Evolutionary conservation across 495 filamentous ascomycete genomes (phyloP).

Genomic region (Tirmania nivea): DNA sequence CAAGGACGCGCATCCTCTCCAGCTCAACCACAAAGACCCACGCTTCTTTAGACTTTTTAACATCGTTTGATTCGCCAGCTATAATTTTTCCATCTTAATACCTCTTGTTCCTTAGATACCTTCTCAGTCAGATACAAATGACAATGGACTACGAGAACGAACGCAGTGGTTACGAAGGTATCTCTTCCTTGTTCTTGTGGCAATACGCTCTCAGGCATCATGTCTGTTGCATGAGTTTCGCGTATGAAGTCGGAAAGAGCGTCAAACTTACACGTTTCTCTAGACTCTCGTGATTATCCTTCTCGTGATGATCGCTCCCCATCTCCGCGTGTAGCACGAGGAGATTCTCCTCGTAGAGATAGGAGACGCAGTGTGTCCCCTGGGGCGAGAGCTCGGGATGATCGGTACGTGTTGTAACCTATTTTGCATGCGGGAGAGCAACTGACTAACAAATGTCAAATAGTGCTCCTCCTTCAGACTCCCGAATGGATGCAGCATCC

Average conservation of each 20-base stretch:
- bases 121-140: constrained; percentile 1
- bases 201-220: background rate
- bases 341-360: constrained; percentile 49
- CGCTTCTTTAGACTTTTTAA: background rate
- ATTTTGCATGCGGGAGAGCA: too few relatives aligned
- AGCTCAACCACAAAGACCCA: constrained; percentile 14
- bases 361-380: constrained; percentile 87
- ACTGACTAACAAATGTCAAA: too few relatives aligned
- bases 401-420: constrained; percentile 39
- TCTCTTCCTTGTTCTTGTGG: background rate
- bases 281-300: background rate
- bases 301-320: constrained; percentile 14
- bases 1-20: constrained; percentile 13
- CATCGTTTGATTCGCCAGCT: background rate
- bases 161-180: constrained; percentile 61
- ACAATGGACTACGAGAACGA: constrained; percentile 71
- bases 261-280: background rate
- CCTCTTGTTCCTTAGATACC: background rate
- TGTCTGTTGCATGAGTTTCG: background rate
- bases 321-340: constrained; percentile 37
- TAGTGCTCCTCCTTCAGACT: constrained; percentile 24
- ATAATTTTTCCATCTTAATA: background rate
- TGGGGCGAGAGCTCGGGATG: constrained; percentile 45
- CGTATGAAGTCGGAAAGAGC: background rate
- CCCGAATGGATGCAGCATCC: constrained; percentile 20